Evolutionary conservation across 176 grass and related monocot species (phyloP), one percentile per base, ranked within the genome.

Genomic region (Eleusine indica): DNA sequence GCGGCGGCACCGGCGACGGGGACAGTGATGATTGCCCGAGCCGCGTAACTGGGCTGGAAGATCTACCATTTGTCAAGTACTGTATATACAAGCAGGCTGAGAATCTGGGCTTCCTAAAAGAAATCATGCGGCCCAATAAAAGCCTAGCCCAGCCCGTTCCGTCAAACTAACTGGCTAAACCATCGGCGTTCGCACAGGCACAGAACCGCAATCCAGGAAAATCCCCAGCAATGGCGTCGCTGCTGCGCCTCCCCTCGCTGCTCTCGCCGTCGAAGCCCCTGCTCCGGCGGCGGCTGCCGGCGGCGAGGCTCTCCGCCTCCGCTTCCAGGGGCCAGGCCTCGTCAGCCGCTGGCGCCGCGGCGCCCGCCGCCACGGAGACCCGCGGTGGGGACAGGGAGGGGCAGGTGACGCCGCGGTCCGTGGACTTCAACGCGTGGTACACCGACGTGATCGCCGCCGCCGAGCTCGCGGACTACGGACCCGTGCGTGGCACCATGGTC

Each of bases 361-460:
- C 86, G n/a, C 78, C 94, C 17, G 39, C 62, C 13, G 78, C 28
- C 11, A 54, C 35, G 49, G 86, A 75, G 92, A 90, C 77, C 71
- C 43, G 82, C 75, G 41, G 63, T 63, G 47, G 85, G 68, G 83
- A 81, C 14, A 83, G 82, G 81, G 95, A 97, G 92, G 88, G 92
- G n/a, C 83, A 87, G 66, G 96, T 98, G 35, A 95, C 96, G 63
- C 96, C 96, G 32, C 74, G 91, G 49, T 95, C 96, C 9, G 77
- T 77, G 69, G 96, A 98, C 84, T 94, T 98, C 87, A 98, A 94
- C 76, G 87, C 93, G 32, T 98, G 96, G 96, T 98, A 98, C 81
- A 87, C 92, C 38, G 93, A 98, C 52, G 96, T 98, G 38, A 98
- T 98, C 77, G 89, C 87, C 44, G 88, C 84, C 41, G 93, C 96